A percentile compares a stretch with the other conserved stretches of the same genome.
These are phyloP conservation scores for Boletus patriciae DNA, from an alignment of 768 basidiomycete genomes.

Conservation along the genomic window DNA sequence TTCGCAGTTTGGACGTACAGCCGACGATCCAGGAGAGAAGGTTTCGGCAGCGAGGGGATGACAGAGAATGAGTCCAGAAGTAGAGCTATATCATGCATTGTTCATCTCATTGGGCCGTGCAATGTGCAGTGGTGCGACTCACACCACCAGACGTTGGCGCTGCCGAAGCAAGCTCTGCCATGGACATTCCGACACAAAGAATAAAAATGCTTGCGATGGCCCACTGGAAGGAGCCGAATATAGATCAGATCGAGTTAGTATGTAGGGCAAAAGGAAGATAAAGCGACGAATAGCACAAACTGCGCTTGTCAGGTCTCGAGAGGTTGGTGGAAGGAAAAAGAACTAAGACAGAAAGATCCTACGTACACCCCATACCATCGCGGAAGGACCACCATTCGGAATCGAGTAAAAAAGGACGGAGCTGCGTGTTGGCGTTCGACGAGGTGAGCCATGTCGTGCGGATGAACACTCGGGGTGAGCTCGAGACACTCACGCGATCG, in stretches of 20 bases:
- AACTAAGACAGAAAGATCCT: neutral
- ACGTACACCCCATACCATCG: constrained; percentile 49
- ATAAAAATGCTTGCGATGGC: constrained; percentile 39
- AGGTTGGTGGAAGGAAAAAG: no score
- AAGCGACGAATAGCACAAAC: constrained; percentile 3
- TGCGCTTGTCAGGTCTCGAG: constrained; percentile 10
- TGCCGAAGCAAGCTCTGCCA: constrained; percentile 44
- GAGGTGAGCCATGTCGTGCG: neutral
- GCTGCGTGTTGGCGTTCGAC: constrained; percentile 19
- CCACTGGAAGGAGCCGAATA: constrained; percentile 34
- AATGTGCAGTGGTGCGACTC: constrained; percentile 6
- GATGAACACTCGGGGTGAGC: neutral
- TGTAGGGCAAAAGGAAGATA: neutral
- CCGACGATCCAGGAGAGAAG: constrained; percentile 70
- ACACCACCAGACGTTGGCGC: constrained; percentile 46
- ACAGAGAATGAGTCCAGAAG: constrained; percentile 65
- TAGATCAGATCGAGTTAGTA: neutral
- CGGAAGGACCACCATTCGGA: constrained; percentile 50
- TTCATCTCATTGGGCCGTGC: neutral
- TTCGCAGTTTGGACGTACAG: constrained; percentile 41
- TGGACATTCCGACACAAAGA: constrained; percentile 40
- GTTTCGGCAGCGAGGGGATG: constrained; percentile 55
- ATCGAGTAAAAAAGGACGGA: constrained; percentile 48
- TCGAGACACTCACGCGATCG: constrained; percentile 52
- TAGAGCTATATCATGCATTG: constrained; percentile 43